Conservation (phyloP, 2,329 filamentous ascomycete genomes). For the Botrytis galanthina region DNA sequence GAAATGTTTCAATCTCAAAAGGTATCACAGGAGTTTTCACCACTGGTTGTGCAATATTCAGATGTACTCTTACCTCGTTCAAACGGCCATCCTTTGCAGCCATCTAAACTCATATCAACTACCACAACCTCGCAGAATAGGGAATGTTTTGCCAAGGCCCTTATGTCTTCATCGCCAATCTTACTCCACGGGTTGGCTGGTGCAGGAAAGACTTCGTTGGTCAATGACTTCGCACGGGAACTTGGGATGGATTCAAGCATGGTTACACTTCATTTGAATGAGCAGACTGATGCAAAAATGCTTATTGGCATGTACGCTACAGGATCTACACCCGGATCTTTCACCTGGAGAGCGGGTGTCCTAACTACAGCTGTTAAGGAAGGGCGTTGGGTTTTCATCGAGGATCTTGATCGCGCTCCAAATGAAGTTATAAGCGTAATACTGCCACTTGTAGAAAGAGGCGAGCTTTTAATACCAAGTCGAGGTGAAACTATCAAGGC, state of each 20-base stretch:
- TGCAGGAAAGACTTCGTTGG: constrained; percentile 83
- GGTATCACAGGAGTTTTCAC: constrained; percentile 48
- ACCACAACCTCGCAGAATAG: constrained; percentile 72
- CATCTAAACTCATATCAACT: constrained; percentile 64
- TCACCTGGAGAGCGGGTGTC: constrained; percentile 88
- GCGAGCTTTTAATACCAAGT: constrained; percentile 86
- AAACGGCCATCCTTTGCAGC: constrained; percentile 47
- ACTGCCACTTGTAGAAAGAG: constrained; percentile 84
- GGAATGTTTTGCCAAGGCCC: constrained; percentile 61
- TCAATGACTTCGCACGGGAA: constrained; percentile 76
- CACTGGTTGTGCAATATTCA: constrained; percentile 63
- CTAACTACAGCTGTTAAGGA: constrained; percentile 91
- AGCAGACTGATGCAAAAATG: constrained; percentile 97
- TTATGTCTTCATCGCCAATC: constrained; percentile 69
- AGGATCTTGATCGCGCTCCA: constrained; percentile 92
- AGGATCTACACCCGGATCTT: constrained; percentile 81
- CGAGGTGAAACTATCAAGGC: constrained; percentile 84
- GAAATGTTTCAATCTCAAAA: neutral
- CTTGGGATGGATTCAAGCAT: constrained; percentile 78
- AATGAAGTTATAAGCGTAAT: constrained; percentile 93
- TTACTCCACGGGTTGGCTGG: constrained; percentile 81
- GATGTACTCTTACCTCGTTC: constrained; percentile 65
- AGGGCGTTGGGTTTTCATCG: constrained; percentile 94
- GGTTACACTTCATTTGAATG: constrained; percentile 94
- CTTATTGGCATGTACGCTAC: constrained; percentile 93